Base-by-base conservation (phyloP, 2,329 filamentous ascomycete genomes). In the Alternaria arborescens region DNA sequence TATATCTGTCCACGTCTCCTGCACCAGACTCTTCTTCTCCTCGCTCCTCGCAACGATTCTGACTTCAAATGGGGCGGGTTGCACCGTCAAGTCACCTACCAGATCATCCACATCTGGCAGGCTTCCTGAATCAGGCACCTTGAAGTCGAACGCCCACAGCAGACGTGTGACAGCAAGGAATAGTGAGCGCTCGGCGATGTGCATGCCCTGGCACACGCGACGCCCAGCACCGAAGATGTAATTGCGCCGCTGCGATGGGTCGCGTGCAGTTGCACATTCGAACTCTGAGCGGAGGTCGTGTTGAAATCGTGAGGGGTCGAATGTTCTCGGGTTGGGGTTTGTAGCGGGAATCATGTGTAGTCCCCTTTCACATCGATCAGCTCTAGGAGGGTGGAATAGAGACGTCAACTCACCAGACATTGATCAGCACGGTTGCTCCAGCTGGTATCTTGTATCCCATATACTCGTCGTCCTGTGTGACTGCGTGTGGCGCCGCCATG, bases 201-300 rank as follows among this genome's bases (percentile, higher is more conserved):
- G 75, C 66, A 77, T 76, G 6, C 78, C 77, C 11, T 74, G 76
- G 46, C 77, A 80, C 14, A 78, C 50, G 4, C 78, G 70, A 1
- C 80, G 67, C 5, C 78, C 79, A 34, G 32, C 11, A 16, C 32
- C 32, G 32, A 34, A 34, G 1, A 34, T 34, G 14, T 34, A 34
- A 16, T 0, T 34, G 14, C 32, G 4, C 4, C 32, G 32, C 12
- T 34, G 10, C 12, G 32, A 34, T 34, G 32, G 32, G 1, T 34
- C 32, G 32, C 32, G 32, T 12, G 10, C 32, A 34, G 32, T 34
- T 14, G 32, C 32, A 34, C 32, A 5, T 14, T 16, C 32, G 11
- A 16, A 34, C 5, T 34, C 32, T 1, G 32, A 34, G 32, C 32
- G 32, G 12, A 34, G 32, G 0, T 34, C 32, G 12, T 34, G 5